A percentile compares a stretch with the other conserved stretches of the same genome.
phyloP scores from a whole-genome alignment of 2,329 filamentous ascomycete species.

The Hansfordia pulvinata region DNA sequence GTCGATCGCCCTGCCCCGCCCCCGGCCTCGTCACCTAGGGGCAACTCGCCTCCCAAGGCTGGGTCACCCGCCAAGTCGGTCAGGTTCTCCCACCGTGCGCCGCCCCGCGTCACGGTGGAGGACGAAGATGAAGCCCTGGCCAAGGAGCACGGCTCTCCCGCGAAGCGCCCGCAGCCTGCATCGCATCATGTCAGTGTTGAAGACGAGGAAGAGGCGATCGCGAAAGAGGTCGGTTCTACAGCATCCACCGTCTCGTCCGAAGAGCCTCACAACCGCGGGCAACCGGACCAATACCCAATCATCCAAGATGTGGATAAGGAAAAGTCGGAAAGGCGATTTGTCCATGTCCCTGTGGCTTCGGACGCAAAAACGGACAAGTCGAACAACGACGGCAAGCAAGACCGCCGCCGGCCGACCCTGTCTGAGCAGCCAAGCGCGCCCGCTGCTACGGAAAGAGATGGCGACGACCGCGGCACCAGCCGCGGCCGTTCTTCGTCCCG shows the following conservation, averaged over 20 bases:
- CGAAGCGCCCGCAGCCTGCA: constrained; percentile 42
- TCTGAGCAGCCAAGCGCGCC: no score
- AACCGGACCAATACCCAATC: constrained; percentile 54
- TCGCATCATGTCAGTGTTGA: constrained; percentile 57
- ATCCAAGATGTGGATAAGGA: constrained; percentile 47
- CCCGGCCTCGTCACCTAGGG: neutral
- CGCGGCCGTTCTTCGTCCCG: no score
- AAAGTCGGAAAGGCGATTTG: constrained; percentile 52
- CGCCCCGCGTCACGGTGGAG: no score
- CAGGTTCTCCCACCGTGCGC: no score
- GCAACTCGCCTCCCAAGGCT: no score
- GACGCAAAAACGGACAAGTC: no score
- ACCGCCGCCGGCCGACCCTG: no score
- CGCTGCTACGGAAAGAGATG: no score
- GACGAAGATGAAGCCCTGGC: constrained; percentile 8
- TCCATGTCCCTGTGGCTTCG: no score
- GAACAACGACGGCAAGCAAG: no score
- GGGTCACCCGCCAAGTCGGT: no score
- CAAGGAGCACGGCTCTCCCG: constrained; percentile 11
- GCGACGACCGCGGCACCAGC: no score
- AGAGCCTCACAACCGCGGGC: constrained; percentile 46
- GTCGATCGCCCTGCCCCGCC: neutral
- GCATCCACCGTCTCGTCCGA: constrained; percentile 26
- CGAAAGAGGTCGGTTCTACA: constrained; percentile 39
- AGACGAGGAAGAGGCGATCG: constrained; percentile 50